Evolutionary conservation across 2,329 filamentous ascomycete species (phyloP).

Genomic region (Knoxdaviesia proteae): DNA sequence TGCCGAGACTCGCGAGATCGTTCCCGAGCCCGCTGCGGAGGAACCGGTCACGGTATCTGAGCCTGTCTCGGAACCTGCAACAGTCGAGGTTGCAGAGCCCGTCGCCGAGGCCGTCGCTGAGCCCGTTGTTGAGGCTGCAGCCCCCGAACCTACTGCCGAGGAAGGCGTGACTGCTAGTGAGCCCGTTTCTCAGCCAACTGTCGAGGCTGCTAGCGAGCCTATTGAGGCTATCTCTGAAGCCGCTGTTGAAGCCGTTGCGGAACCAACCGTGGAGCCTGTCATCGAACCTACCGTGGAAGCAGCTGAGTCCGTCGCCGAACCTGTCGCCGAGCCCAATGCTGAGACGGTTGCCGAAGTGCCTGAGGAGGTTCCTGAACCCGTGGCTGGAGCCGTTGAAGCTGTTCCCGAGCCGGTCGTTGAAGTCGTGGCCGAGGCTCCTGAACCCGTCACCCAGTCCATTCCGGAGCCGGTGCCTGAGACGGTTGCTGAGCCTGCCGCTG

Average conservation of each 20-base stretch:
- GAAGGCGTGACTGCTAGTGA: not conserved
- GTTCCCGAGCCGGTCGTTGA: not conserved
- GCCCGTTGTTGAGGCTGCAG: not conserved
- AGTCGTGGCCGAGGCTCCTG: not conserved
- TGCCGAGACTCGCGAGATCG: not conserved
- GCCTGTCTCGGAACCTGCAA: not conserved
- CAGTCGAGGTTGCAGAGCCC: not conserved
- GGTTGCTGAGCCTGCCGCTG: not conserved
- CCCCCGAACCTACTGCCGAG: not conserved
- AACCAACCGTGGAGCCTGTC: not conserved
- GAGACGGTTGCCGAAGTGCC: conserved; percentile 1
- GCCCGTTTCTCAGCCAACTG: not conserved
- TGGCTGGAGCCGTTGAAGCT: not conserved
- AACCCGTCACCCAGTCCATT: not conserved
- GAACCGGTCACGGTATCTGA: not conserved
- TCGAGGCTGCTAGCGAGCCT: not conserved
- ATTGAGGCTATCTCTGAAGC: not conserved
- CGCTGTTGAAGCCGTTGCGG: not conserved
- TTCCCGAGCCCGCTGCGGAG: not conserved
- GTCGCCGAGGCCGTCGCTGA: not conserved
- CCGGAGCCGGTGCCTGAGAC: not conserved
- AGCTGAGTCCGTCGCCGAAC: not conserved
- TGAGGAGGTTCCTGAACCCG: not conserved
- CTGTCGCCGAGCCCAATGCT: not conserved
- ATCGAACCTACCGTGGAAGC: not conserved